Base-by-base conservation (phyloP, 192 early-diverging fungal genomes). In the Coemansia pectinata region DNA sequence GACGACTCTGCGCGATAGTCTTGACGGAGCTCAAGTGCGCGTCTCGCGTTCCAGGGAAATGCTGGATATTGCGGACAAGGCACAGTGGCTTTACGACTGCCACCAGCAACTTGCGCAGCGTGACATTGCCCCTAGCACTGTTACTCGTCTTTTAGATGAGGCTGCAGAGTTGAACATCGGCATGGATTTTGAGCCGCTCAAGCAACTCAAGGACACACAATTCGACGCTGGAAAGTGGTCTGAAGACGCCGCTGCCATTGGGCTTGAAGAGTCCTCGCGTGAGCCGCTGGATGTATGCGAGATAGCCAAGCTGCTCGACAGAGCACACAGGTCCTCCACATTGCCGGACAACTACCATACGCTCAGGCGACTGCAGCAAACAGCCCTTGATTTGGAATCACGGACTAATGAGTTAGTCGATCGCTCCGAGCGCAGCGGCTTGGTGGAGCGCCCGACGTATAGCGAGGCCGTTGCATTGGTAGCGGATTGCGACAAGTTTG, bases 371-470 rank as follows among this genome's bases (percentile, higher is more conserved):
- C 55, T 84, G 55, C 77, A 76, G 47, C 70, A 76, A 55, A 70
- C n/a, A 31, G 71, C 74, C 0, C 68, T 76, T 31, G 77, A 75
- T 41, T 34, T 84, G 64, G 77, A 84, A 55, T 58, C 72, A 9
- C 73, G 73, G 25, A 53, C 67, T 0, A 74, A 76, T 64, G 48
- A 48, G 33, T 60, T 84, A 7, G 64, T 69, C 10, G 73, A 70
- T 5, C 33, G 66, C 38, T 61, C 55, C 3, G 76, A 70, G 65
- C 62, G 71, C 58, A 21, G 1, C 5, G 75, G 63, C 10, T 58
- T 83, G 64, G 69, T 71, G 0, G 44, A 74, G 72, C 80, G 80
- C 8, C 80, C 80, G 11, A 41, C 60, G 21, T 74, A 74, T 52
- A 21, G 44, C 7, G 75, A 74, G 12, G 69, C 72, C 0, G 63